A percentile compares a stretch with the other conserved stretches of the same genome.
Conservation (phyloP, 768 basidiomycete genomes). For the Auriscalpium vulgare region DNA sequence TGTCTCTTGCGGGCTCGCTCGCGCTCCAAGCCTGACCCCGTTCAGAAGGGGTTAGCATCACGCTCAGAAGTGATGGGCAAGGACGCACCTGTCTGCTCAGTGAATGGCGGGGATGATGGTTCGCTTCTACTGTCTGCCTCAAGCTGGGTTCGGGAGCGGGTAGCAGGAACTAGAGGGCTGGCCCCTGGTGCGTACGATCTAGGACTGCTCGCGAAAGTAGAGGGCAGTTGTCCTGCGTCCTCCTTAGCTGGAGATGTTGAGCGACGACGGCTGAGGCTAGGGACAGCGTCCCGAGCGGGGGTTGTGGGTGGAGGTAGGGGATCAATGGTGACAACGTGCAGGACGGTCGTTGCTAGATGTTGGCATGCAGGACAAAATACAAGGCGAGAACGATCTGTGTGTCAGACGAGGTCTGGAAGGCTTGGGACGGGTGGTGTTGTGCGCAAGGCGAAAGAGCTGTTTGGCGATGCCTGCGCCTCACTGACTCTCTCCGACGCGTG, state of each 20-base stretch:
- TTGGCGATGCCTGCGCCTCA: neutral
- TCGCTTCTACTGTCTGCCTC: constrained; percentile 14
- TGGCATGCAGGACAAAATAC: constrained; percentile 13
- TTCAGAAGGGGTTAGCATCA: neutral
- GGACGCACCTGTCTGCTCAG: constrained; percentile 5
- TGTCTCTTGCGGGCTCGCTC: constrained; percentile 58
- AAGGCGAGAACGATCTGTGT: constrained; percentile 12
- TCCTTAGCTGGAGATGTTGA: constrained; percentile 5
- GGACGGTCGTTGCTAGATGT: constrained; percentile 8
- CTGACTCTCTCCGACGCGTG: constrained; percentile 5
- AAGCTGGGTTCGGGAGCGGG: constrained; percentile 15
- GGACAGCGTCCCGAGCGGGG: constrained; percentile 17
- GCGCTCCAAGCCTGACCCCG: constrained; percentile 8
- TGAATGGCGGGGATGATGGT: constrained; percentile 1
- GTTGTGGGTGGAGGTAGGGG: constrained; percentile 17
- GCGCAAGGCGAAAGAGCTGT: constrained; percentile 4
- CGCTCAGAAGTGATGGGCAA: neutral
- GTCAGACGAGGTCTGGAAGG: constrained; percentile 6
- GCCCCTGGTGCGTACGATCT: constrained; percentile 6
- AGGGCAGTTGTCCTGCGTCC: neutral
- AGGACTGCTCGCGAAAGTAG: neutral
- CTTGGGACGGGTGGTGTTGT: neutral
- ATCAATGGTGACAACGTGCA: constrained; percentile 19
- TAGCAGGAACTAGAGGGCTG: constrained; percentile 13
- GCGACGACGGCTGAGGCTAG: constrained; percentile 8